Base-by-base conservation (phyloP, 345 rosid species). In the Salix viminalis region DNA sequence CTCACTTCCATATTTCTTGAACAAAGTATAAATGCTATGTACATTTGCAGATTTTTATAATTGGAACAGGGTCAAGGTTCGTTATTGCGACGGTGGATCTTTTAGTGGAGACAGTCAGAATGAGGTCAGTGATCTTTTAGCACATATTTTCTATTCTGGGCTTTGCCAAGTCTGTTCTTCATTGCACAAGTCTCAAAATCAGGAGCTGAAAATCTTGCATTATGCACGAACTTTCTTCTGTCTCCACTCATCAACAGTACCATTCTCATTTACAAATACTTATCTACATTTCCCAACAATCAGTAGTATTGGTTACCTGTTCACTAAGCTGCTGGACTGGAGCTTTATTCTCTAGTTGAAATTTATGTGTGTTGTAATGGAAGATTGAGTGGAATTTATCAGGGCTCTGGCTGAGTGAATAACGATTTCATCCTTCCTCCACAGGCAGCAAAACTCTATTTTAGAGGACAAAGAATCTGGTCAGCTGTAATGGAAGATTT, bases 401-500 rank as follows among this genome's bases (percentile, higher is more conserved):
- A 44, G 50, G 50, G 15, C 16, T 44, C 16, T 44, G 50, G 50
- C 50, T 13, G 50, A 44, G 50, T 56, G 4, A 36, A n/a, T 19
- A 4, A 62, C 26, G 18, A 39, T 16, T 67, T 23, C 74, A 26
- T 72, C 15, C 81, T 79, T 44, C 4, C 50, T 46, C 50, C 50
- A 46, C 16, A 94, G 98, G 95, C 90, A 83, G 87, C 93, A 23
- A 87, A 83, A 70, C 90, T 96, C 46, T 92, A 93, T 79, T 96
- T 90, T 77, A 84, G 98, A 87, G 99, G 99, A 66, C 93, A 96
- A 71, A 93, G 91, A 16, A 96, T 96, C 77, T 96, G 99, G 99
- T 78, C 80, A 79, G 92, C 96, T 13, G 98, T 91, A 50, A 89
- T 93, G 87, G 88, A 87, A 70, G 92, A 90, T 77, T 81, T 96